Evolutionary conservation across 345 rosid species (phyloP), one percentile per base, ranked within the genome.

Genomic region (Adansonia digitata): DNA sequence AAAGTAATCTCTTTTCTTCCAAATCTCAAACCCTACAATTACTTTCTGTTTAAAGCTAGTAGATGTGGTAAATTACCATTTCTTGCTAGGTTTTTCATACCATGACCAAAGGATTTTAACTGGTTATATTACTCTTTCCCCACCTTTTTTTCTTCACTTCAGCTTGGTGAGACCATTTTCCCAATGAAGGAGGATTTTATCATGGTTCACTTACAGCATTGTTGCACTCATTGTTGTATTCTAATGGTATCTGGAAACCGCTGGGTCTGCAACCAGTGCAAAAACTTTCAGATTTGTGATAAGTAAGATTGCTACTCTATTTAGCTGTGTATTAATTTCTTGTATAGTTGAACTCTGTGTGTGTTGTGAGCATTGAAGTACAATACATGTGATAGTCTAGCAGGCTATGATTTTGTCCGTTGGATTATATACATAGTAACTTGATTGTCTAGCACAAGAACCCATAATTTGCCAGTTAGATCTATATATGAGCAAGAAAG

Each of bases 141-240:
- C 15, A 4, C 31, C 31, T 46, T 52, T 63, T 81, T 71, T 35
- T 53, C 45, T 57, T 57, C 77, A 77, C 64, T 80, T 18, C 91
- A 96, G 99, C 98, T 96, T 83, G 99, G 99, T 51, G 99, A 96
- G 88, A 92, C 94, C 69, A 96, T 96, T 76, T 81, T 85, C 81
- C 98, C 99, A 1, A 93, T 93, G 98, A 96, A 93, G 91, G 99
- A 96, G 82, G 99, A 96, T 78, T 96, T 96, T 84, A 96, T 96
- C 82, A 93, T 96, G 98, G 99, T 96, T 70, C 99, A 96, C 83
- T 85, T 96, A 81, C 99, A 96, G 88, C 91, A 86, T 85, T 84
- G 90, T 61, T 96, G 99, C 85, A 78, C 82, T 8, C 98, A 96
- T 83, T 96, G 99, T 77, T 93, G 95, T 81, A 78, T 83, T 76